Conservation (phyloP, 2,329 filamentous ascomycete genomes). For the Neonectria coccinea region DNA sequence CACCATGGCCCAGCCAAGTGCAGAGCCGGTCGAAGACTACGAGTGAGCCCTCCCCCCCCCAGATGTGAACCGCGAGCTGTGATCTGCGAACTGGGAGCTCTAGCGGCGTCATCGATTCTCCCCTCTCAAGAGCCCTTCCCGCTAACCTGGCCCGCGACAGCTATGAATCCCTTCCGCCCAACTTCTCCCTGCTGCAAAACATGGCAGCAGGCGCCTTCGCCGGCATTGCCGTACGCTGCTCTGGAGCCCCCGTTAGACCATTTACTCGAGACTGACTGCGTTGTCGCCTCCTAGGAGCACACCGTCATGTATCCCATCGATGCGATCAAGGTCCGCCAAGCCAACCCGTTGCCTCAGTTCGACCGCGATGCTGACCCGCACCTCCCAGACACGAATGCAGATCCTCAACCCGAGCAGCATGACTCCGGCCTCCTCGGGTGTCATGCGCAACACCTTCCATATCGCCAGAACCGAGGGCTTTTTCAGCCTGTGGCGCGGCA, state of each 20-base stretch:
- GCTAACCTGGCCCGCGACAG: constrained; percentile 50
- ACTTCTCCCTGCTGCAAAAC: constrained; percentile 93
- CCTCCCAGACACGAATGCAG: constrained; percentile 91
- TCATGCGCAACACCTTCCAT: constrained; percentile 91
- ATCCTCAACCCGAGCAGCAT: constrained; percentile 86
- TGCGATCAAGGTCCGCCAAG: constrained; percentile 83
- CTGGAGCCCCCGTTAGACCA: background rate
- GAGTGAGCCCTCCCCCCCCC: constrained; percentile 61
- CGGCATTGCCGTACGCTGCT: constrained; percentile 82
- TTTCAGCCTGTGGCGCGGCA: constrained; percentile 92
- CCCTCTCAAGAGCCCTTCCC: background rate
- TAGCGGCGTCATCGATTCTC: background rate
- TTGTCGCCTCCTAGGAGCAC: constrained; percentile 76
- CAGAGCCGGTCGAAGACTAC: constrained; percentile 73
- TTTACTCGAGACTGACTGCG: constrained; percentile 31
- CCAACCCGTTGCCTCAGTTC: constrained; percentile 8
- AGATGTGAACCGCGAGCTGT: too few relatives aligned
- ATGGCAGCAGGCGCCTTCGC: constrained; percentile 97
- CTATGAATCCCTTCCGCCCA: constrained; percentile 94
- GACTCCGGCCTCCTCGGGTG: constrained; percentile 85
- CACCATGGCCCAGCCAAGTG: constrained; percentile 76
- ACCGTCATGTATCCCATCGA: constrained; percentile 99
- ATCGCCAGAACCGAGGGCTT: constrained; percentile 92
- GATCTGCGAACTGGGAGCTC: background rate
- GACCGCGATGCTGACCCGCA: constrained; percentile 34